phyloP scores from a whole-genome alignment of 225 moss, liverwort and hornwort genomes.

The Polytrichum commune region DNA sequence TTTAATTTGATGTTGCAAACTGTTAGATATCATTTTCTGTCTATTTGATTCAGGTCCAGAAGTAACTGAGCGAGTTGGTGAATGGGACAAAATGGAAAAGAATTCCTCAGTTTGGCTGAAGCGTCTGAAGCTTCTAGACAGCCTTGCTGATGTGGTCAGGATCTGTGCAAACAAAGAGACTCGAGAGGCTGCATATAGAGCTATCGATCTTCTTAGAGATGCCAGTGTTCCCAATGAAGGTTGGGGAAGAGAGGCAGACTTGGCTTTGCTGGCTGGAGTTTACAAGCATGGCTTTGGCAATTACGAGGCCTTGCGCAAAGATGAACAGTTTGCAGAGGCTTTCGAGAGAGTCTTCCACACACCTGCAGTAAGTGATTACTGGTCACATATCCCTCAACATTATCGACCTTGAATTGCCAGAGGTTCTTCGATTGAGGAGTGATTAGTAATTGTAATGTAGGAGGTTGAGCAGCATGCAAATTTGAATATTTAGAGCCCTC shows the following conservation, averaged over 20 bases:
- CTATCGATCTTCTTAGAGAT: constrained; percentile 71
- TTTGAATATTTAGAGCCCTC: too few relatives aligned
- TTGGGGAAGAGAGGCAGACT: constrained; percentile 72
- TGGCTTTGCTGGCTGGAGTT: constrained; percentile 72
- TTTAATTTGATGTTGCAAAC: background rate
- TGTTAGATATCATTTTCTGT: constrained; percentile 8
- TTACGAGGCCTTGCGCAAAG: constrained; percentile 67
- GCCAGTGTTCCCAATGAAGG: constrained; percentile 70
- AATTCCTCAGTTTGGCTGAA: constrained; percentile 78
- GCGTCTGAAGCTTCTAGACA: constrained; percentile 74
- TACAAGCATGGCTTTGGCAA: constrained; percentile 85
- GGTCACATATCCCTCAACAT: too few relatives aligned
- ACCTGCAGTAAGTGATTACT: constrained; percentile 34
- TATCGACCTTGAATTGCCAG: too few relatives aligned
- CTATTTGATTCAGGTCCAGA: constrained; percentile 43
- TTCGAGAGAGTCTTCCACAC: constrained; percentile 45
- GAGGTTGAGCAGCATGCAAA: too few relatives aligned
- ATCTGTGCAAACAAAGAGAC: constrained; percentile 65
- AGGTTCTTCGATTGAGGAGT: too few relatives aligned
- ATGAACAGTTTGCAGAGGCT: constrained; percentile 66
- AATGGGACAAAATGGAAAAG: constrained; percentile 75
- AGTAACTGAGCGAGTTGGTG: constrained; percentile 65
- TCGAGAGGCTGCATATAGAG: constrained; percentile 69
- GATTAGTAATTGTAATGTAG: too few relatives aligned
- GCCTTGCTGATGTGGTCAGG: constrained; percentile 67